Percentiles rank a stretch among this genome's conserved stretches.
Evolutionary conservation across 345 rosid species (phyloP).

Genomic region (Melastoma malabathricum): DNA sequence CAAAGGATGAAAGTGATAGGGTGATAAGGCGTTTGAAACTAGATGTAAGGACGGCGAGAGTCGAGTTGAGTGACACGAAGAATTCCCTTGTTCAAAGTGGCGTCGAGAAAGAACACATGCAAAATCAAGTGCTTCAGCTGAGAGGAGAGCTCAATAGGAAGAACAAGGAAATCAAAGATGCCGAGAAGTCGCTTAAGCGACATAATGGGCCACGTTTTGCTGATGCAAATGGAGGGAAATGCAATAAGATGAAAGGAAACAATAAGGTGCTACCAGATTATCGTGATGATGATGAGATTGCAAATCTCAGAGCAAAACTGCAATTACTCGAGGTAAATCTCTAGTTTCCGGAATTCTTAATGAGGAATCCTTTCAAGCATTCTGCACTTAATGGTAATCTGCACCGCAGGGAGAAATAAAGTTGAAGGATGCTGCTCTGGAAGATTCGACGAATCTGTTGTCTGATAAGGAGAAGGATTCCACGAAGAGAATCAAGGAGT

Average conservation of each 20-base stretch:
- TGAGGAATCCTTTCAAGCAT: too few species aligned
- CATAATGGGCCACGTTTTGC: constrained; percentile 20
- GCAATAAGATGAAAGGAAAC: constrained; percentile 15
- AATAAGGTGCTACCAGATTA: constrained; percentile 27
- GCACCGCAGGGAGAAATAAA: constrained; percentile 43
- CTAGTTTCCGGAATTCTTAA: too few species aligned
- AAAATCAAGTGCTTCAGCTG: constrained; percentile 36
- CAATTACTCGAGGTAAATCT: constrained; percentile 50
- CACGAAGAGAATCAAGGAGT: constrained; percentile 34
- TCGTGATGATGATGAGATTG: constrained; percentile 36
- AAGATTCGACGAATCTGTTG: constrained; percentile 39
- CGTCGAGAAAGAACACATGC: constrained; percentile 50
- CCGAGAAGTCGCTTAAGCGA: constrained; percentile 50
- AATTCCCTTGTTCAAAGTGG: constrained; percentile 34
- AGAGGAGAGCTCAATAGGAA: constrained; percentile 61
- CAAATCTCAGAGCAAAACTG: constrained; percentile 45
- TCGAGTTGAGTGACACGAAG: constrained; percentile 32
- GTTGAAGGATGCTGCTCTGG: constrained; percentile 45
- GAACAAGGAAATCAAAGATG: constrained; percentile 27
- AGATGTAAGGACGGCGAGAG: constrained; percentile 34
- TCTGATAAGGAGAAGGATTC: constrained; percentile 48
- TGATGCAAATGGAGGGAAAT: constrained; percentile 24
- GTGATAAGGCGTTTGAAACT: constrained; percentile 21
- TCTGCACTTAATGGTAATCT: too few species aligned
- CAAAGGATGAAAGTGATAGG: constrained; percentile 35